Conservation (phyloP, 768 basidiomycete species). For the Cyclocybe cylindracea region DNA sequence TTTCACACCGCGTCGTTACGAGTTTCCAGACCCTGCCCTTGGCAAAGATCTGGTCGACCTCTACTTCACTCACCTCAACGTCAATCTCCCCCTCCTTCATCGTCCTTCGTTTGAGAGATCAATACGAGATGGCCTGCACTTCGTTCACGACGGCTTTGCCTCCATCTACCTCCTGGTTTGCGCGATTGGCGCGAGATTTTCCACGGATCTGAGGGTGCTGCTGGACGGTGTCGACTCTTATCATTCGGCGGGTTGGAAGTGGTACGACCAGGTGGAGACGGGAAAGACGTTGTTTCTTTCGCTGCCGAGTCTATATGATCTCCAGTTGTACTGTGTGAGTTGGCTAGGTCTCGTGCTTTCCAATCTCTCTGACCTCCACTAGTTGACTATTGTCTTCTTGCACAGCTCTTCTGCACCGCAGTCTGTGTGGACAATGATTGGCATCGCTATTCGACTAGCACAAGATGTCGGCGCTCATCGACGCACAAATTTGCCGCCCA, state of each 20-base stretch:
- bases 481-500: conserved; percentile 23
- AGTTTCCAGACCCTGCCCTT: conserved; percentile 36
- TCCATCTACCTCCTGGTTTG: conserved; percentile 62
- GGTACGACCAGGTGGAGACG: conserved; percentile 57
- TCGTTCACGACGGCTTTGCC: conserved; percentile 47
- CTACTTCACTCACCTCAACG: conserved; percentile 57
- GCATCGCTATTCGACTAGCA: conserved; percentile 62
- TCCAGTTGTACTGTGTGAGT: conserved; percentile 60
- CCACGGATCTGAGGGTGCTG: conserved; percentile 52
- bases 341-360: neutral
- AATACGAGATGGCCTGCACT: conserved; percentile 46
- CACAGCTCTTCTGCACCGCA: conserved; percentile 52
- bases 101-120: conserved; percentile 58
- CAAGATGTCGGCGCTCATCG: conserved; percentile 73
- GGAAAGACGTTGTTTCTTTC: conserved; percentile 55
- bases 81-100: conserved; percentile 62
- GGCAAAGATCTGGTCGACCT: conserved; percentile 23
- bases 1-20: conserved; percentile 13
- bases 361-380: neutral
- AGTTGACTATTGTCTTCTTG: conserved; percentile 47
- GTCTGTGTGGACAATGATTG: conserved; percentile 59
- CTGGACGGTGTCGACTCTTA: conserved; percentile 28
- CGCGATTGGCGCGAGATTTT: conserved; percentile 56
- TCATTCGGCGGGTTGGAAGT: conserved; percentile 54
- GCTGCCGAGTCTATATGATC: conserved; percentile 63